A percentile compares a stretch with the other conserved stretches of the same genome.
phyloP scores from a whole-genome alignment of 345 rosid species.

The Eucalyptus sp. region DNA sequence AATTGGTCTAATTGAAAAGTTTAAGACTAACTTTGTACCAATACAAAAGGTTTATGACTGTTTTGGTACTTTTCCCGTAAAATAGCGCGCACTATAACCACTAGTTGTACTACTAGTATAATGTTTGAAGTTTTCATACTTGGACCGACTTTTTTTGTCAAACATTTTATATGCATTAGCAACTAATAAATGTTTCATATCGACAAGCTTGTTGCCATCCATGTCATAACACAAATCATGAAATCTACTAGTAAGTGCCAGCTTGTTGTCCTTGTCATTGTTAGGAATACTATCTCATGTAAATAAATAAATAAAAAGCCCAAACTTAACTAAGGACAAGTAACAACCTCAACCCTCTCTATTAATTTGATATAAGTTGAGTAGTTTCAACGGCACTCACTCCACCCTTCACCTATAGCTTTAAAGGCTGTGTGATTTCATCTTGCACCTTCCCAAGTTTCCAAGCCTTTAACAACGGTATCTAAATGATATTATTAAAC shows the following conservation, averaged over 20 bases:
- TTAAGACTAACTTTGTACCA: too few relatives aligned
- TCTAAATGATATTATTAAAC: too few relatives aligned
- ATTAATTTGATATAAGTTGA: conserved; percentile 3
- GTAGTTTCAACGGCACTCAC: background rate
- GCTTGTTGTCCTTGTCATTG: conserved; percentile 6
- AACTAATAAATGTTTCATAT: background rate
- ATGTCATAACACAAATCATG: background rate
- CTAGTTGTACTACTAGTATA: background rate
- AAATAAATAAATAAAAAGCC: background rate
- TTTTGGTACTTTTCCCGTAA: background rate
- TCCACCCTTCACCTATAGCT: too few relatives aligned
- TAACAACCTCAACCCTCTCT: conserved; percentile 7
- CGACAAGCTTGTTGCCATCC: background rate
- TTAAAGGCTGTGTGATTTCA: too few relatives aligned
- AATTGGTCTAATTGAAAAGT: too few relatives aligned
- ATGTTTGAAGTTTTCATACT: conserved; percentile 1
- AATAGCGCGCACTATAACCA: conserved; percentile 6
- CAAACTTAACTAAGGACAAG: conserved; percentile 10
- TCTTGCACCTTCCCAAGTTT: too few relatives aligned
- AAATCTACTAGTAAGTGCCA: conserved; percentile 5
- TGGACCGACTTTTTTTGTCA: background rate
- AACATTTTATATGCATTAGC: conserved; percentile 14
- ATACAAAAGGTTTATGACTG: too few relatives aligned
- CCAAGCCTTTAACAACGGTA: too few relatives aligned
- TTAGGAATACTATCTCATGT: conserved; percentile 1